Conservation (phyloP, 768 basidiomycete species). For the Xerocomus potaroensis region DNA sequence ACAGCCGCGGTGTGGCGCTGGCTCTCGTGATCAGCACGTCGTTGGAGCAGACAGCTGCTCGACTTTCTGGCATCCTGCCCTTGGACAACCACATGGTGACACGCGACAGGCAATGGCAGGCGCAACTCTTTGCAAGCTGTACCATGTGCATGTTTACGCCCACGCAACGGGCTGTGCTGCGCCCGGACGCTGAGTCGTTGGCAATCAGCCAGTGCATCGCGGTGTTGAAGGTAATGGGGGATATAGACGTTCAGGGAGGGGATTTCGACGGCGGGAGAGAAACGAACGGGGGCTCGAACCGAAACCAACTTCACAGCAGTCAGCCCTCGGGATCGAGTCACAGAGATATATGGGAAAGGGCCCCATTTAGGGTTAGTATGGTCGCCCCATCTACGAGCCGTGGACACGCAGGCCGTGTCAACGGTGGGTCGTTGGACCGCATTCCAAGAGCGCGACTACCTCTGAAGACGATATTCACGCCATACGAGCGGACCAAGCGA, state of each 20-base stretch:
- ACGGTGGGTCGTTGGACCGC: conserved; percentile 1
- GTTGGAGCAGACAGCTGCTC: conserved; percentile 40
- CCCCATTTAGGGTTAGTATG: background rate
- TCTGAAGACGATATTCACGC: conserved; percentile 1
- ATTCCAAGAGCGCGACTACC: conserved; percentile 1
- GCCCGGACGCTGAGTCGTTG: conserved; percentile 20
- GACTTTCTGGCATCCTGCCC: conserved; percentile 44
- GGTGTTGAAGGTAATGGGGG: conserved; percentile 38
- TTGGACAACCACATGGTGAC: conserved; percentile 41
- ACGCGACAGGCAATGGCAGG: conserved; percentile 55
- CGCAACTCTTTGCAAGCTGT: conserved; percentile 53
- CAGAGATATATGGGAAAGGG: background rate
- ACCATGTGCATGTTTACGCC: conserved; percentile 55
- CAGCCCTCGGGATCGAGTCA: conserved; percentile 1
- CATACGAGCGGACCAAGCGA: conserved; percentile 22
- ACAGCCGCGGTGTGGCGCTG: conserved; percentile 31
- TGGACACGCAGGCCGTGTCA: background rate
- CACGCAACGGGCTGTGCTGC: conserved; percentile 12
- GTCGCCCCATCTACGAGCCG: background rate
- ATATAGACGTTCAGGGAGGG: conserved; percentile 33
- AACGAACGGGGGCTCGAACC: background rate
- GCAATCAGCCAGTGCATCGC: conserved; percentile 46
- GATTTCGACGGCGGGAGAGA: conserved; percentile 1
- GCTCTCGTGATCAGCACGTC: conserved; percentile 50
- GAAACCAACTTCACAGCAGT: background rate